Evolutionary conservation across 768 basidiomycete genomes (phyloP).

Genomic region (Boletus reticuloceps): DNA sequence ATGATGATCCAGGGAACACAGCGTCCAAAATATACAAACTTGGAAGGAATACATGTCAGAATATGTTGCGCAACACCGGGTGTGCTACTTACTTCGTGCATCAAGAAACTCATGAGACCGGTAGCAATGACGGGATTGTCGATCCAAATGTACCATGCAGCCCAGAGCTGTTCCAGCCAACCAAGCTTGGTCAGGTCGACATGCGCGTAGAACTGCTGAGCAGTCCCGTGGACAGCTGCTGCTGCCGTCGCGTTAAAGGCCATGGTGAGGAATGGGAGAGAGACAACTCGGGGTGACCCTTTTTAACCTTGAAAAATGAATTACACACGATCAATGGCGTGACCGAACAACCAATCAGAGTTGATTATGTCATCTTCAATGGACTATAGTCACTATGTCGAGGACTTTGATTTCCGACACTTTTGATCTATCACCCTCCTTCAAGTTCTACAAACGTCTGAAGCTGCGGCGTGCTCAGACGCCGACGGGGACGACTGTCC

Average conservation of each 20-base stretch:
- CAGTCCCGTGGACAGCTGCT: constrained; percentile 24
- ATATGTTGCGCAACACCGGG: not conserved
- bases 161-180: constrained; percentile 82
- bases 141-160: constrained; percentile 79
- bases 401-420: too few species aligned
- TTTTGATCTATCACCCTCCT: too few species aligned
- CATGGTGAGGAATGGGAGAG: constrained; percentile 31
- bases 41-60: not conserved
- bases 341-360: constrained; percentile 25
- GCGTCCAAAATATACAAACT: constrained; percentile 97
- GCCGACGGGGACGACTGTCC: too few species aligned
- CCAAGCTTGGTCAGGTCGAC: constrained; percentile 59
- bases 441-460: too few species aligned
- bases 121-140: constrained; percentile 92
- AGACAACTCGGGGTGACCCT: not conserved
- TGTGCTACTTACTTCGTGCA: constrained; percentile 78
- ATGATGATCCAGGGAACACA: constrained; percentile 94
- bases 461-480: too few species aligned
- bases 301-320: constrained; percentile 14
- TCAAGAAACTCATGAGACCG: constrained; percentile 84
- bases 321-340: constrained; percentile 24
- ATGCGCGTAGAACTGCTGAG: constrained; percentile 50
- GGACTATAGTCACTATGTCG: too few species aligned
- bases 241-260: constrained; percentile 40
- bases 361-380: constrained; percentile 16